Evolutionary conservation across 2,329 filamentous ascomycete genomes (phyloP).

Genomic region (Volutella citrinella): DNA sequence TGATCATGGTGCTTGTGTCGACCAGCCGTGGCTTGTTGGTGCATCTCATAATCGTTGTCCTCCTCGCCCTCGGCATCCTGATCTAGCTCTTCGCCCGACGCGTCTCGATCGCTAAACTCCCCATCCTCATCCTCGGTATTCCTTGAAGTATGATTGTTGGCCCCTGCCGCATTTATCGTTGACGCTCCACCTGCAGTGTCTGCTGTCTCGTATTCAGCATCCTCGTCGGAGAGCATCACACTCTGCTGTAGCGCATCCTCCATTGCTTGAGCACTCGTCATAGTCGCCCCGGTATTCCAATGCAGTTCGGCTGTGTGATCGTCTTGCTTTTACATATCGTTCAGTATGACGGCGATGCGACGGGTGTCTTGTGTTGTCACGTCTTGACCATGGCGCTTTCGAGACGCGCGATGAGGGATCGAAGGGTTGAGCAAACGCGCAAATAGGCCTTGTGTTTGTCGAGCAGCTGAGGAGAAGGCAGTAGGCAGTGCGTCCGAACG

Average conservation of each 20-base stretch:
- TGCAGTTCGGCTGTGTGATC: conserved; percentile 10
- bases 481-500: no score
- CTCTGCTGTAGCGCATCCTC: conserved; percentile 58
- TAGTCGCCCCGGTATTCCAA: conserved; percentile 31
- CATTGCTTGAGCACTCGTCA: conserved; percentile 52
- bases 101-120: conserved; percentile 37
- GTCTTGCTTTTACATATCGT: conserved; percentile 32
- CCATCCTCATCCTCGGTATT: conserved; percentile 29
- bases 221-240: conserved; percentile 50
- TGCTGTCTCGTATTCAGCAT: conserved; percentile 40
- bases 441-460: no score
- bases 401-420: conserved; percentile 18
- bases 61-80: conserved; percentile 42
- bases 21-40: conserved; percentile 22
- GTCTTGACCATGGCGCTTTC: conserved; percentile 21
- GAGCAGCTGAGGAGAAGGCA: no score
- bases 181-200: conserved; percentile 29
- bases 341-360: conserved; percentile 19
- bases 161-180: conserved; percentile 19
- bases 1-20: conserved; percentile 32
- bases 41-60: conserved; percentile 31
- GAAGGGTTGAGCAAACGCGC: conserved; percentile 8
- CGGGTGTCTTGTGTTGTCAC: conserved; percentile 18
- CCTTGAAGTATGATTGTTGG: conserved; percentile 2
- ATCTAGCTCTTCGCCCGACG: conserved; percentile 41